Base-by-base conservation (phyloP, 2,329 filamentous ascomycete genomes). In the Pezicula radicicola region DNA sequence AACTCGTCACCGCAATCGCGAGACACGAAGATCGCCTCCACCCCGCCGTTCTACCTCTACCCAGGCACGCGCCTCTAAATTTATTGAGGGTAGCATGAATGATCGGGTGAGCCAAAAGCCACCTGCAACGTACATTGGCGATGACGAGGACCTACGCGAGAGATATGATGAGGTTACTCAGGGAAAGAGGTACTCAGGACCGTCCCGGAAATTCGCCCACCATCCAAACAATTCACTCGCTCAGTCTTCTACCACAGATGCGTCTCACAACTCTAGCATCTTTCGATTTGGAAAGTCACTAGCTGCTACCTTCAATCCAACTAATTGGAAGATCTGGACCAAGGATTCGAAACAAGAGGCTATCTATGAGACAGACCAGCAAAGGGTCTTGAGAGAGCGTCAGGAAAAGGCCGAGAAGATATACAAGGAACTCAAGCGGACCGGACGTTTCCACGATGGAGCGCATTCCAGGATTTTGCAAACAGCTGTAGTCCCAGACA, bases 61-160 rank as follows among this genome's bases (percentile, higher is more conserved):
- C 53, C 66, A 72, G 54, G 70, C 60, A 74, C 82, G 73, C 66
- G 83, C 71, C 75, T 95, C 79, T 63, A 86, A 72, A 50, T 87
- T 87, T 59, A 69, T 80, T 36, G 91, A 96, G 71, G 91, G 88
- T 39, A 93, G 87, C 63, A 93, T 96, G 89, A 90, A 86, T 64
- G 89, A 95, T 69, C 84, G 88, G 58, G 76, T 81, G 30, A 92
- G 88, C 63, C 79, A 83, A 53, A 80, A 77, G 53, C 90, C 90
- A 27, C 65, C 66, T 10, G 46, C 49, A 33, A 50, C 59, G 40
- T 68, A 64, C 36, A 50, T 65, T 8, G 64, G 53, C 30, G 41
- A 49, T 12, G 59, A 66, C 28, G 57, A 63, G 13, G 55, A 60
- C 18, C 25, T 54, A 25, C 49, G 52, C 9, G 52, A 61, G 36